Conservation (phyloP, 441 rosid species). For the Bocquillonia castaneifolia region DNA sequence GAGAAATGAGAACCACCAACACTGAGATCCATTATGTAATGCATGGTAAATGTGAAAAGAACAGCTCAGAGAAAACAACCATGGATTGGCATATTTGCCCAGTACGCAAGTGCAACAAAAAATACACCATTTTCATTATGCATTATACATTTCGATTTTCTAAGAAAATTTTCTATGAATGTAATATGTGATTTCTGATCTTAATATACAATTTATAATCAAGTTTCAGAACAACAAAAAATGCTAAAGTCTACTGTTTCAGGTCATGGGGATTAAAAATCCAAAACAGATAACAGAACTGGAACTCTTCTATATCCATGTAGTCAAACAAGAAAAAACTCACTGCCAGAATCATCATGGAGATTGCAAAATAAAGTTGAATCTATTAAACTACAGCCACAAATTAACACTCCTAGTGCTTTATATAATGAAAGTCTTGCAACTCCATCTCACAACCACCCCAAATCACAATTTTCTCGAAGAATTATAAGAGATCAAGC, state of each 20-base stretch:
- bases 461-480: not conserved
- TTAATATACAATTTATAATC: not conserved
- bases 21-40: not conserved
- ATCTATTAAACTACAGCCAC: not conserved
- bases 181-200: not conserved
- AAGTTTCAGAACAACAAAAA: not conserved
- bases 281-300: not conserved
- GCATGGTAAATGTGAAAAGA: not conserved
- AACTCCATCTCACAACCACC: not conserved
- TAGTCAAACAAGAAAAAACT: not conserved
- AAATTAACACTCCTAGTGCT: not conserved
- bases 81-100: not conserved
- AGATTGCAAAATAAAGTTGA: not conserved
- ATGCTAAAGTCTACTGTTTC: not conserved
- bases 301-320: not conserved
- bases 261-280: not conserved
- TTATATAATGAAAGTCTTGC: not conserved
- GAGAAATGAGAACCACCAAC: too few relatives aligned
- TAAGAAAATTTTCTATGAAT: not conserved
- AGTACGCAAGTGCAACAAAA: too few relatives aligned
- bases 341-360: not conserved
- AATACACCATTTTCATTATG: not conserved
- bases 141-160: not conserved
- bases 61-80: too few relatives aligned
- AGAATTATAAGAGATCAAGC: not conserved